These are phyloP conservation scores for Ceratobasidium sp. DNA, from an alignment of 1,284 basidiomycete species.

Conservation along the genomic window DNA sequence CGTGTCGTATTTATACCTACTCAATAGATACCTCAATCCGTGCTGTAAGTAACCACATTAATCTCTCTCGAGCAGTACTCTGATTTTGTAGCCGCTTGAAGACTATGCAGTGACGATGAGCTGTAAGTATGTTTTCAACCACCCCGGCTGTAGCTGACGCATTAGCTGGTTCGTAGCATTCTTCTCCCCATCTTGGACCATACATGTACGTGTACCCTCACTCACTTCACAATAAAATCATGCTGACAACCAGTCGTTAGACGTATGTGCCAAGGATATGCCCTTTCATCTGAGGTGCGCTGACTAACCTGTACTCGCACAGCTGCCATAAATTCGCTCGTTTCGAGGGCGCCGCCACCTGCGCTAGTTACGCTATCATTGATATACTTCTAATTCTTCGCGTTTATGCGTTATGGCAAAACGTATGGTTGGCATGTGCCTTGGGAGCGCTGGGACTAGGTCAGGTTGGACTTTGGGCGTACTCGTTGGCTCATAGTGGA, in stretches of 20 bases:
- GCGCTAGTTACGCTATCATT: constrained; percentile 34
- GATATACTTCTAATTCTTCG: constrained; percentile 38
- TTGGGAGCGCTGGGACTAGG: constrained; percentile 18
- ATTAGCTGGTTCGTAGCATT: neutral
- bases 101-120: constrained; percentile 13
- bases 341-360: constrained; percentile 34
- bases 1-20: constrained; percentile 38
- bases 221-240: neutral
- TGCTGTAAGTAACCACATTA: constrained; percentile 13
- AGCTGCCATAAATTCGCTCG: constrained; percentile 18
- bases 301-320: neutral
- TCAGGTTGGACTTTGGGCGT: constrained; percentile 39
- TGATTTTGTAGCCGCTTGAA: neutral
- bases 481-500: constrained; percentile 31
- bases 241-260: neutral
- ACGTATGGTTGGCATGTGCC: constrained; percentile 33
- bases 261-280: neutral
- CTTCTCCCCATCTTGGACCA: constrained; percentile 21
- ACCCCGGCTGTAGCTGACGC: neutral
- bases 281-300: neutral
- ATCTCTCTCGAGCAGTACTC: neutral
- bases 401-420: constrained; percentile 41
- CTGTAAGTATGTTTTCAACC: neutral
- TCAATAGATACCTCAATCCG: constrained; percentile 38
- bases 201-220: neutral